A percentile compares a stretch with the other conserved stretches of the same genome.
Conservation (phyloP, 768 basidiomycete genomes). For the Mycena indigotica region DNA sequence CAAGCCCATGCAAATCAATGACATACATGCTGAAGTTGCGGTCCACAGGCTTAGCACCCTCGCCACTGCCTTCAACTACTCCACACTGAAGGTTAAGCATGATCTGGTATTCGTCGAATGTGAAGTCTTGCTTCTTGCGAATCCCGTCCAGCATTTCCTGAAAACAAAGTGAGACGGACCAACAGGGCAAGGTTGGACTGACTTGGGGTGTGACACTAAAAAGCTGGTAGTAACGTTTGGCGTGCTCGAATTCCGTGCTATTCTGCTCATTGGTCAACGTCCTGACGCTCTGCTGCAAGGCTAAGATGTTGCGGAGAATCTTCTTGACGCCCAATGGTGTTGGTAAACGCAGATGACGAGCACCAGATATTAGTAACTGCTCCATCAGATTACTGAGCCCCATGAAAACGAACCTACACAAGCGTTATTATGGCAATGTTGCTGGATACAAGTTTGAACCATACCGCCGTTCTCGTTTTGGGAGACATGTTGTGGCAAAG, state of each 20-base stretch:
- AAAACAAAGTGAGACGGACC: background rate
- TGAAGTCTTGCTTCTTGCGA: constrained; percentile 63
- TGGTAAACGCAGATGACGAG: constrained; percentile 65
- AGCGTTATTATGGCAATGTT: constrained; percentile 13
- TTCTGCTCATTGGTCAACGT: constrained; percentile 63
- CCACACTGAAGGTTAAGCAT: constrained; percentile 91
- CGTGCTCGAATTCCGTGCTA: constrained; percentile 72
- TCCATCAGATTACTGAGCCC: constrained; percentile 88
- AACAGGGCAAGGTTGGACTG: constrained; percentile 4
- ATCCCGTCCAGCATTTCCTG: constrained; percentile 81
- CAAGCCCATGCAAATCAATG: constrained; percentile 86
- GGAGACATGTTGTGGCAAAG: constrained; percentile 60
- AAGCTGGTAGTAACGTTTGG: constrained; percentile 79
- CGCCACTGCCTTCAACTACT: constrained; percentile 58
- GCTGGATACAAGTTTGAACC: background rate
- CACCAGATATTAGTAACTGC: constrained; percentile 74
- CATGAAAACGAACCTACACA: constrained; percentile 77
- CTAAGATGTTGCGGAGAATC: constrained; percentile 84
- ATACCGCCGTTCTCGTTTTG: constrained; percentile 66
- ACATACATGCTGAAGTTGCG: constrained; percentile 84
- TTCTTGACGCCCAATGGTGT: constrained; percentile 83
- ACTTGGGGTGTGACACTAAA: constrained; percentile 79
- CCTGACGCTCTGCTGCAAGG: constrained; percentile 89
- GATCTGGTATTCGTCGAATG: constrained; percentile 90
- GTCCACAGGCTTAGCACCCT: constrained; percentile 56